Percentiles rank a stretch among this genome's conserved stretches.
Evolutionary conservation across 441 rosid species (phyloP).

Genomic region (Kokia cookei): DNA sequence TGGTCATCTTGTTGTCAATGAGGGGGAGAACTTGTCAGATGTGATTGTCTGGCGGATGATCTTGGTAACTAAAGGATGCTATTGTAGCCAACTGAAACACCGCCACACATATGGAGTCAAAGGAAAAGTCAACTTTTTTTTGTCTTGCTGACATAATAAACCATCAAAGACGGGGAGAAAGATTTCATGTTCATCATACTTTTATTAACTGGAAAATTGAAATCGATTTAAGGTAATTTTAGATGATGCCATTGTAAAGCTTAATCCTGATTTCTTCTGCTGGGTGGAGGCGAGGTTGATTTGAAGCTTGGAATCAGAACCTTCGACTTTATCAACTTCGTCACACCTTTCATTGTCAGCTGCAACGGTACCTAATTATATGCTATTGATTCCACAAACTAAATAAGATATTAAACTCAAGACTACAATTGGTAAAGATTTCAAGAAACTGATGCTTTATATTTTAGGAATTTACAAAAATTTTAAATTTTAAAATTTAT

Average conservation of each 20-base stretch:
- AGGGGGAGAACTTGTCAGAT: too few relatives aligned
- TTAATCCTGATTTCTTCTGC: slow-evolving; percentile 70
- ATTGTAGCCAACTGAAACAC: too few relatives aligned
- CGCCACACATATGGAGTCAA: too few relatives aligned
- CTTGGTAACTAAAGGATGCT: too few relatives aligned
- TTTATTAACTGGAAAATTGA: slow-evolving; percentile 1
- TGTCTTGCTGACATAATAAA: too few relatives aligned
- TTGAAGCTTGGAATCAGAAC: slow-evolving; percentile 79
- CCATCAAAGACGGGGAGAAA: neutral
- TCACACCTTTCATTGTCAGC: slow-evolving; percentile 57
- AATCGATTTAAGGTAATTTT: slow-evolving; percentile 61
- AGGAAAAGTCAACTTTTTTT: too few relatives aligned
- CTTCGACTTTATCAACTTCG: slow-evolving; percentile 51
- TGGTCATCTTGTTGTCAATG: too few relatives aligned
- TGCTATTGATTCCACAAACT: neutral
- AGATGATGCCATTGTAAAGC: slow-evolving; percentile 80
- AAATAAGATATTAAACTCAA: neutral
- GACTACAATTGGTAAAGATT: neutral
- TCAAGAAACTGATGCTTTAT: neutral
- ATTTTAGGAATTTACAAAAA: neutral
- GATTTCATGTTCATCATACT: neutral
- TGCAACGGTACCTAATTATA: slow-evolving; percentile 40
- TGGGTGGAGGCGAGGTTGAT: slow-evolving; percentile 81
- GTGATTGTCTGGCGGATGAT: too few relatives aligned
- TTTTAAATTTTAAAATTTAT: too few relatives aligned